Percentiles rank a stretch among this genome's conserved stretches.
These are phyloP conservation scores for Monosporascus sp. DNA, from an alignment of 2,329 filamentous ascomycete species.

Conservation along the genomic window DNA sequence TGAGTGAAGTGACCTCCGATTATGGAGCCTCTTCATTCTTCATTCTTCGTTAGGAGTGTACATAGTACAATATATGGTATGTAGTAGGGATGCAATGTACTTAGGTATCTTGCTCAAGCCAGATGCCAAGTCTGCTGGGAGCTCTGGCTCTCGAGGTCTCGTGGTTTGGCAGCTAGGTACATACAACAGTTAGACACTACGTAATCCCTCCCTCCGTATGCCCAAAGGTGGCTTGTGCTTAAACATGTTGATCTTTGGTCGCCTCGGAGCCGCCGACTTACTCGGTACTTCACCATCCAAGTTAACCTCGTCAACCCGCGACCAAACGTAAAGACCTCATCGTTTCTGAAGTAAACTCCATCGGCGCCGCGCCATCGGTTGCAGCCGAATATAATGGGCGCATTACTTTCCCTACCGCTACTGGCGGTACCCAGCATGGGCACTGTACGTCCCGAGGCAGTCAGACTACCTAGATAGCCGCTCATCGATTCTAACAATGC, in stretches of 20 bases:
- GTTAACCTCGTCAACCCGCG: background rate
- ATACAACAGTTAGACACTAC: too few relatives aligned
- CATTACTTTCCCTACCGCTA: constrained; percentile 82
- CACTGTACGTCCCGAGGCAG: constrained; percentile 59
- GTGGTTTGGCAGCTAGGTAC: background rate
- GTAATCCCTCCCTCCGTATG: too few relatives aligned
- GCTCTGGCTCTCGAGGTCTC: background rate
- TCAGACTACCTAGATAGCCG: background rate
- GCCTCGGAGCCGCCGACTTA: too few relatives aligned
- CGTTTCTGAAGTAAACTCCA: background rate
- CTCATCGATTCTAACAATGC: constrained; percentile 9
- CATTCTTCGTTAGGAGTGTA: too few relatives aligned
- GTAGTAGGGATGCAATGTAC: background rate
- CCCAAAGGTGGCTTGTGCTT: too few relatives aligned
- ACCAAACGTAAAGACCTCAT: background rate
- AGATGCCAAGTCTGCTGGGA: too few relatives aligned
- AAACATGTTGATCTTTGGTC: too few relatives aligned
- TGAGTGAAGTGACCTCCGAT: too few relatives aligned
- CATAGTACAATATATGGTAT: background rate
- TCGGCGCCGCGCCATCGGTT: background rate
- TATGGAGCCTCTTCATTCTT: too few relatives aligned
- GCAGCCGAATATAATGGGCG: constrained; percentile 63
- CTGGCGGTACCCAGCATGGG: constrained; percentile 81
- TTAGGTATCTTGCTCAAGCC: background rate
- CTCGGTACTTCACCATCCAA: background rate